Base-by-base conservation (phyloP, 768 basidiomycete species). In the Calocybe cyanea region DNA sequence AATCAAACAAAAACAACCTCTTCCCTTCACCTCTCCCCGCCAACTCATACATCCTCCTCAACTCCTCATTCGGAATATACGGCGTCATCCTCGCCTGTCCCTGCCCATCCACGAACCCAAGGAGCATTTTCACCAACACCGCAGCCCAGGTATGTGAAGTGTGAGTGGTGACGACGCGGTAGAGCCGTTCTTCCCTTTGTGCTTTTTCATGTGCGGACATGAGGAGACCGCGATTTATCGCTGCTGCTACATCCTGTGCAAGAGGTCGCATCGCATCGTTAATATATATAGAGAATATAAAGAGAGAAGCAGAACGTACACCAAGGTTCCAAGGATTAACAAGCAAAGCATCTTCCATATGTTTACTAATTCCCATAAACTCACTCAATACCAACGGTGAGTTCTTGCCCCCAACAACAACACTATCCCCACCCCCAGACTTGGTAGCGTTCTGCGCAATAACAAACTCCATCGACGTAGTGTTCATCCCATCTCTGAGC, bases 401-500 rank as follows among this genome's bases (percentile, higher is more conserved):
- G 66, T 81, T 82, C 60, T 86, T 85, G 41, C 52, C 48, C 3
- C 38, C 34, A 2, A 32, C 0, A 15, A 9, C 17, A 17, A 31
- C 28, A n/a, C 15, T 23, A 28, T 28, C 25, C 25, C 14, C 40
- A 4, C 21, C 14, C 3, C 41, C 34, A 7, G 19, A 14, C n/a
- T 37, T 32, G 4, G 90, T 87, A 56, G 73, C 75, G 55, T 87
- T 80, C 67, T 99, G 95, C 25, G 93, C 92, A 50, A 98, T 87
- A 21, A 95, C 87, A 64, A 94, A 97, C 66, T 98, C 95, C 92
- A 96, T 95, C 41, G 85, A 87, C 0, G 94, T 96, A 11, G 95
- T 97, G 74, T 99, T 99, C 96, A 98, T 98, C 5, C 95, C 96
- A 60, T 99, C 95, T 25, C 95, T 81, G 6, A 97, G 75, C 0